A percentile compares a stretch with the other conserved stretches of the same genome.
Evolutionary conservation across 2,329 filamentous ascomycete genomes (phyloP).

Genomic region (Aphanoascus verrucosus): DNA sequence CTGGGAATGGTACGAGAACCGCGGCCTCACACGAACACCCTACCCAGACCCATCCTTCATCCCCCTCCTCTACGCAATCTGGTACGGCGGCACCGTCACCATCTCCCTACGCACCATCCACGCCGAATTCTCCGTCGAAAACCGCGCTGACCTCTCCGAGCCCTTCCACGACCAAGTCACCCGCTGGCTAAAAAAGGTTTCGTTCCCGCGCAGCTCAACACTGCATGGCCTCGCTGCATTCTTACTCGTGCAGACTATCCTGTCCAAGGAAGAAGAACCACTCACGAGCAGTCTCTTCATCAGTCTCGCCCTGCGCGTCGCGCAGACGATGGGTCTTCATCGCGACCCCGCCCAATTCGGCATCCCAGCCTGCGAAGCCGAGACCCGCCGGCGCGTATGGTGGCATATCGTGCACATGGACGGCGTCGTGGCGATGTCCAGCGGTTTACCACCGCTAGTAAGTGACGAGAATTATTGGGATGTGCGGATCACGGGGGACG

Average conservation of each 20-base stretch:
- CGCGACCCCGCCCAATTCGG: constrained; percentile 41
- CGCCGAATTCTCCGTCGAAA: constrained; percentile 30
- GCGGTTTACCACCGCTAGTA: constrained; percentile 39
- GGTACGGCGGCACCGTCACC: constrained; percentile 40
- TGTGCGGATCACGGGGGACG: constrained; percentile 37
- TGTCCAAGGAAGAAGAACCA: constrained; percentile 41
- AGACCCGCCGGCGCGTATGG: constrained; percentile 38
- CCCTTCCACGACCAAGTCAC: constrained; percentile 36
- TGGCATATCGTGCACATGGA: constrained; percentile 43
- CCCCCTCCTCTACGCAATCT: constrained; percentile 38
- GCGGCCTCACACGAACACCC: constrained; percentile 27
- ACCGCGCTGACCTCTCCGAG: constrained; percentile 30
- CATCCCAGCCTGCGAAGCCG: constrained; percentile 36
- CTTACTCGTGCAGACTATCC: constrained; percentile 38
- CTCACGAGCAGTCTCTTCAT: constrained; percentile 40
- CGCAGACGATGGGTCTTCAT: constrained; percentile 41
- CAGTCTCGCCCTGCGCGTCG: constrained; percentile 38
- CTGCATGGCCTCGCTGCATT: constrained; percentile 39
- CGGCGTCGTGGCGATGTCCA: constrained; percentile 41
- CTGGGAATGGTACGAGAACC: constrained; percentile 38
- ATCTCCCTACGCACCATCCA: constrained; percentile 34
- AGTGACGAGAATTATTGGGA: constrained; percentile 41
- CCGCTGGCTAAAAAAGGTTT: constrained; percentile 33
- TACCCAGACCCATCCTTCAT: constrained; percentile 35
- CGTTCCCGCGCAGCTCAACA: constrained; percentile 38